A percentile compares a stretch with the other conserved stretches of the same genome.
Evolutionary conservation across 2,329 filamentous ascomycete genomes (phyloP).

Genomic region (Blumeria hordei): DNA sequence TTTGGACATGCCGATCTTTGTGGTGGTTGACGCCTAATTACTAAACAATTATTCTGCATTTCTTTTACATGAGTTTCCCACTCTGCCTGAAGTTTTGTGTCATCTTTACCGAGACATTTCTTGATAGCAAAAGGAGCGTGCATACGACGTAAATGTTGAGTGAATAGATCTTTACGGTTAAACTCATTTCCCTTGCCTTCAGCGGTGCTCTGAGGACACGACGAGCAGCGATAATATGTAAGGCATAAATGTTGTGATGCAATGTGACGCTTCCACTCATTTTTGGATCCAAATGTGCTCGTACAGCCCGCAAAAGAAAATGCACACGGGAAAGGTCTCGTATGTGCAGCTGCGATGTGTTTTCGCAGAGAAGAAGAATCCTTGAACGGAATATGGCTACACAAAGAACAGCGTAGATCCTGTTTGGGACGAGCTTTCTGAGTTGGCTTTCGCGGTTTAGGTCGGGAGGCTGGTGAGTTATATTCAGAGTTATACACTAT

Average conservation of each 20-base stretch:
- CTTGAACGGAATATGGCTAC: slow-evolving; percentile 40
- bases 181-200: slow-evolving; percentile 46
- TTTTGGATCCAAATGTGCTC: slow-evolving; percentile 75
- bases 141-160: slow-evolving; percentile 85
- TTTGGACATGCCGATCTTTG: slow-evolving; percentile 46
- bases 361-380: slow-evolving; percentile 41
- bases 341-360: slow-evolving; percentile 43
- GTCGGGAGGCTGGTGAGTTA: slow-evolving; percentile 13
- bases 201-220: slow-evolving; percentile 27
- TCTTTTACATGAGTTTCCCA: slow-evolving; percentile 43
- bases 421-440: slow-evolving; percentile 23
- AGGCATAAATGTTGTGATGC: slow-evolving; percentile 65
- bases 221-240: slow-evolving; percentile 38
- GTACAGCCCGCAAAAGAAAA: slow-evolving; percentile 65
- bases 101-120: slow-evolving; percentile 29
- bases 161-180: slow-evolving; percentile 89
- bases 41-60: slow-evolving; percentile 52
- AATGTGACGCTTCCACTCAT: slow-evolving; percentile 95
- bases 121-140: slow-evolving; percentile 49
- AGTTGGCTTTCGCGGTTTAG: slow-evolving; percentile 14
- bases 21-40: slow-evolving; percentile 43
- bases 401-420: slow-evolving; percentile 35
- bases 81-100: slow-evolving; percentile 32
- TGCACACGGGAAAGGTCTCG: slow-evolving; percentile 58
- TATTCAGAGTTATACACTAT: slow-evolving; percentile 15